Conservation (phyloP, 2,329 filamentous ascomycete species). For the Stagonosporopsis rhizophila region DNA sequence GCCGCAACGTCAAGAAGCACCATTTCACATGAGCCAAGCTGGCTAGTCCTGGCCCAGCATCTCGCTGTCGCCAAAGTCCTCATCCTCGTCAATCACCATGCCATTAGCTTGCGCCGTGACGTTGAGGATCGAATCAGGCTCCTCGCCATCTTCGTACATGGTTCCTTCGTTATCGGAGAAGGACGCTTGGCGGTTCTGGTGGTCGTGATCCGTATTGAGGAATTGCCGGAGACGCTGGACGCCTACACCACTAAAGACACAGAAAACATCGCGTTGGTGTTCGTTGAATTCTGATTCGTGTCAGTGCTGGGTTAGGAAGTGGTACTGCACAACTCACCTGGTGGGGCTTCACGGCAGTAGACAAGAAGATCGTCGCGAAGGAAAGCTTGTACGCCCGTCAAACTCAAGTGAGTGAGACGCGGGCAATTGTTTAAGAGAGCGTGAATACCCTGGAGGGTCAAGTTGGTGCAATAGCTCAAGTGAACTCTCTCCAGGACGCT, state of each 20-base stretch:
- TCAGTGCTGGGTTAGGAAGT: neutral
- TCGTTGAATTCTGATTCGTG: conserved; percentile 79
- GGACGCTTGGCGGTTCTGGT: conserved; percentile 25
- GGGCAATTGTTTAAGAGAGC: conserved; percentile 88
- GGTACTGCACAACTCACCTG: conserved; percentile 57
- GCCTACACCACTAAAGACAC: conserved; percentile 91
- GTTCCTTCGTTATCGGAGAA: conserved; percentile 37
- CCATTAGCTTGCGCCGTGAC: conserved; percentile 47
- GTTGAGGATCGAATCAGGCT: conserved; percentile 44
- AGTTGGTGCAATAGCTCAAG: conserved; percentile 88
- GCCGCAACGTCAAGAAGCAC: neutral
- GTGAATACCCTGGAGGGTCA: conserved; percentile 85
- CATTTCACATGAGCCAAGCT: neutral
- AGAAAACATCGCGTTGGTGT: conserved; percentile 94
- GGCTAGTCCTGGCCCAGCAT: conserved; percentile 47
- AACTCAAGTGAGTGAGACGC: conserved; percentile 88
- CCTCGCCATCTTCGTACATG: conserved; percentile 43
- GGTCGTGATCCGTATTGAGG: conserved; percentile 64
- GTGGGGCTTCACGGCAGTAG: conserved; percentile 86
- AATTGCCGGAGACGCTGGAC: conserved; percentile 79
- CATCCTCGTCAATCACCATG: conserved; percentile 53
- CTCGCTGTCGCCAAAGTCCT: conserved; percentile 56
- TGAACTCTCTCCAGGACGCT: conserved; percentile 90
- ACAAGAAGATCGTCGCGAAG: conserved; percentile 81
- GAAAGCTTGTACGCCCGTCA: conserved; percentile 93